Conservation (phyloP, 352 stramenopile genomes). For the Peronosclerospora sorghi region DNA sequence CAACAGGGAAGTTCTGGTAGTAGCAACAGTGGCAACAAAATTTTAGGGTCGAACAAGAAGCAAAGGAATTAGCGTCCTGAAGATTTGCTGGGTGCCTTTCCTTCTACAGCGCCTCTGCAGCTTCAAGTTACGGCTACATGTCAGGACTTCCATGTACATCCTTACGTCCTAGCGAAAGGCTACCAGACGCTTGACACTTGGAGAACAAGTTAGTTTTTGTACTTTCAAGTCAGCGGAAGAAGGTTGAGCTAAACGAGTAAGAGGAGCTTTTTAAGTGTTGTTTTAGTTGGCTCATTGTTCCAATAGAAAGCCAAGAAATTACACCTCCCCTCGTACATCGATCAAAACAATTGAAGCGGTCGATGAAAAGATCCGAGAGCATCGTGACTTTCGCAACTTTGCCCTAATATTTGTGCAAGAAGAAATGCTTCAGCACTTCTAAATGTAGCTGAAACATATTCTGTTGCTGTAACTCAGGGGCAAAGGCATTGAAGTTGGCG, state of each 20-base stretch:
- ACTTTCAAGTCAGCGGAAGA: too few relatives aligned
- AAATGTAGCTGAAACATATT: conserved; percentile 56
- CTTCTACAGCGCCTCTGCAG: conserved; percentile 2
- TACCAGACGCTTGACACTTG: conserved; percentile 5
- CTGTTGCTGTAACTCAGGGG: conserved; percentile 33
- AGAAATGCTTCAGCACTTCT: conserved; percentile 67
- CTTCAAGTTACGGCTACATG: conserved; percentile 4
- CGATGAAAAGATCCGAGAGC: too few relatives aligned
- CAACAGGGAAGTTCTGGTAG: conserved; percentile 16
- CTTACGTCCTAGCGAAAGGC: conserved; percentile 4
- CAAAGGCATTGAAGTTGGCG: conserved; percentile 77
- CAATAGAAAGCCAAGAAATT: too few relatives aligned
- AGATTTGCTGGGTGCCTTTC: conserved; percentile 6
- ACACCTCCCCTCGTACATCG: too few relatives aligned
- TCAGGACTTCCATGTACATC: conserved; percentile 17
- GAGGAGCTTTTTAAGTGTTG: too few relatives aligned
- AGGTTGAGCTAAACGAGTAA: too few relatives aligned
- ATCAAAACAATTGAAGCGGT: too few relatives aligned
- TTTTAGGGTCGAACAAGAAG: conserved; percentile 47
- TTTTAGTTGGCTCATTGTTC: too few relatives aligned
- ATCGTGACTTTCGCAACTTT: too few relatives aligned
- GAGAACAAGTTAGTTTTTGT: conserved; percentile 13
- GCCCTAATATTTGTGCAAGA: conserved; percentile 64
- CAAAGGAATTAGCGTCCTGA: conserved; percentile 33
- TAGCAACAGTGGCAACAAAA: conserved; percentile 31